These are phyloP conservation scores for Colletotrichum gloeosporioides DNA, from an alignment of 2,329 filamentous ascomycete genomes.

Conservation along the genomic window DNA sequence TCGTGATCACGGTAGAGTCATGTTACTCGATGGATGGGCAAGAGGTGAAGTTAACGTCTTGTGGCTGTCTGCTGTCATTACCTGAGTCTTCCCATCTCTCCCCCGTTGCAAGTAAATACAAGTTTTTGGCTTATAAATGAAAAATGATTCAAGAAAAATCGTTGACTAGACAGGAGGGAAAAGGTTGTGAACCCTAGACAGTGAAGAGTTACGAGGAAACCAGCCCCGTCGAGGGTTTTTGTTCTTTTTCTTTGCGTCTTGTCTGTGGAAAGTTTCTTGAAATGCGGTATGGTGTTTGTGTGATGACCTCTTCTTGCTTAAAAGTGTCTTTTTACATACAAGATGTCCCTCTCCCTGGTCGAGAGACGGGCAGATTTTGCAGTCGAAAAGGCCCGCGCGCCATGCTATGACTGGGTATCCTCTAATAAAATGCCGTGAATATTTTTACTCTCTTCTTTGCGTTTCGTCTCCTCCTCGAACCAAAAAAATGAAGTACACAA, in stretches of 20 bases:
- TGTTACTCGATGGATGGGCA: background rate
- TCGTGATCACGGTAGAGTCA: background rate
- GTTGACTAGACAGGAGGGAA: background rate
- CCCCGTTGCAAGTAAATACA: slow-evolving; percentile 3
- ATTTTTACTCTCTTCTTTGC: background rate
- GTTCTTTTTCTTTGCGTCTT: background rate
- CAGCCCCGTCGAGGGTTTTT: slow-evolving; percentile 18
- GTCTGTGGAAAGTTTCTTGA: background rate
- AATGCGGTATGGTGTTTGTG: background rate
- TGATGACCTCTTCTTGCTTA: slow-evolving; percentile 2
- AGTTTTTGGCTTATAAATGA: background rate
- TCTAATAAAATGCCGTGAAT: slow-evolving; percentile 20
- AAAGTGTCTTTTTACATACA: slow-evolving; percentile 8
- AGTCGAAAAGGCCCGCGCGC: background rate
- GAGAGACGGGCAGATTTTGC: background rate
- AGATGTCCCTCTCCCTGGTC: background rate
- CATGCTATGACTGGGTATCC: slow-evolving; percentile 21
- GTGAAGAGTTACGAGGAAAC: slow-evolving; percentile 7
- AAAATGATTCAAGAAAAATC: background rate
- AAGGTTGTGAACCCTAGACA: slow-evolving; percentile 2
- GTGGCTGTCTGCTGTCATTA: slow-evolving; percentile 19
- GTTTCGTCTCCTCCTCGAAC: background rate
- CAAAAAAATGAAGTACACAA: background rate
- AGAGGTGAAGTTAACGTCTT: background rate
- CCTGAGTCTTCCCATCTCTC: background rate